A percentile compares a stretch with the other conserved stretches of the same genome.
These are phyloP conservation scores for Lodderomyces parapsilosis DNA, from an alignment of 1,139 yeast species.

Conservation along the genomic window DNA sequence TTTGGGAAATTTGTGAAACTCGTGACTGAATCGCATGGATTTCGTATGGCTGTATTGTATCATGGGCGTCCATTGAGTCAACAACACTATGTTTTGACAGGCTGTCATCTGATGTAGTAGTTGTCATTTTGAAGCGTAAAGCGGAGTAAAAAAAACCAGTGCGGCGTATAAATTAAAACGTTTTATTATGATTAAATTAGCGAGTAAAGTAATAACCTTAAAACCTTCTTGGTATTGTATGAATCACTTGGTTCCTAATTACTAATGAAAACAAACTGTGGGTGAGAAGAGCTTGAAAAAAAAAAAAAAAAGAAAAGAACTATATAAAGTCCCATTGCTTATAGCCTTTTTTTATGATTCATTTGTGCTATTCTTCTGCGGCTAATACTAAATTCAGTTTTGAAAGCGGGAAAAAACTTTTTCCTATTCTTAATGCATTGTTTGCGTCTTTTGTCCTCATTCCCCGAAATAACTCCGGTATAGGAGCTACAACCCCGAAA, in stretches of 20 bases:
- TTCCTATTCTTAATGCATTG: background rate
- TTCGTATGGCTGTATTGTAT: constrained; percentile 1
- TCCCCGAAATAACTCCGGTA: too few species aligned
- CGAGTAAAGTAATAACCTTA: background rate
- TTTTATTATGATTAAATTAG: too few species aligned
- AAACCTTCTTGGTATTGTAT: too few species aligned
- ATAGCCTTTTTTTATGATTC: background rate
- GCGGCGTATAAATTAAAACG: background rate
- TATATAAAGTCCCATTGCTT: too few species aligned
- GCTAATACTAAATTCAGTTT: background rate
- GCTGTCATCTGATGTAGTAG: constrained; percentile 1
- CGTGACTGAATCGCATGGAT: constrained; percentile 5
- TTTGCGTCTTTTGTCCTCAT: background rate
- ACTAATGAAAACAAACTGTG: too few species aligned
- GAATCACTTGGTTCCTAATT: background rate
- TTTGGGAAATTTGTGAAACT: background rate
- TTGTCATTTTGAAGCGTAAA: background rate
- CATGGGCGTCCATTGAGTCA: constrained; percentile 2
- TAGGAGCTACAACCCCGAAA: too few species aligned
- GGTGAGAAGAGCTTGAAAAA: background rate
- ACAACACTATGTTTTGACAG: constrained; percentile 3
- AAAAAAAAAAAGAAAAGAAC: background rate
- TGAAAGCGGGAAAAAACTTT: background rate
- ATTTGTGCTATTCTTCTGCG: background rate
- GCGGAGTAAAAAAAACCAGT: background rate